phyloP scores from a whole-genome alignment of 176 grass and related monocot genomes.

The Musa schizocarpa region DNA sequence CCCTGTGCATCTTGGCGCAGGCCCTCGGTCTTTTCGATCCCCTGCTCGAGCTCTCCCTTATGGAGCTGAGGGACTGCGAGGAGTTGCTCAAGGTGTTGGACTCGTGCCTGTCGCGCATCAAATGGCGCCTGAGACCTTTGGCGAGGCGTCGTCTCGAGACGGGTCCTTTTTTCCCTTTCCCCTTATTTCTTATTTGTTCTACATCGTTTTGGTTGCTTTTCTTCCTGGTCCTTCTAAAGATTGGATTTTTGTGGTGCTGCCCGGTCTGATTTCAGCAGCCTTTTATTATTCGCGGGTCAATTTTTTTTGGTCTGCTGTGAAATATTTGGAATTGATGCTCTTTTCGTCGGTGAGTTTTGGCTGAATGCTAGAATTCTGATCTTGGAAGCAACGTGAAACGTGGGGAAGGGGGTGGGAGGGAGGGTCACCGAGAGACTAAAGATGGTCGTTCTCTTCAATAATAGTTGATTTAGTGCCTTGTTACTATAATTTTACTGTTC shows the following conservation, averaged over 20 bases:
- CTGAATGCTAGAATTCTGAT: background rate
- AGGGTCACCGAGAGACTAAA: background rate
- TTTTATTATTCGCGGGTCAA: background rate
- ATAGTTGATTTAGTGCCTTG: too few relatives aligned
- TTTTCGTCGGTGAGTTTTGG: background rate
- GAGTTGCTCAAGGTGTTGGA: slow-evolving; percentile 42
- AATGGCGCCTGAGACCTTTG: slow-evolving; percentile 34
- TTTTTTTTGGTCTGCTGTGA: background rate
- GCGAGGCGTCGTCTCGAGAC: slow-evolving; percentile 58
- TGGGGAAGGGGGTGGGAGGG: background rate
- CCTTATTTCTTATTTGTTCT: background rate
- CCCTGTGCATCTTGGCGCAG: too few relatives aligned
- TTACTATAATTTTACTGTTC: too few relatives aligned
- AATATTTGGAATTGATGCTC: too few relatives aligned
- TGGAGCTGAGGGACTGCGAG: slow-evolving; percentile 27
- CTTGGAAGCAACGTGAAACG: background rate
- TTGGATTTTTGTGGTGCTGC: background rate
- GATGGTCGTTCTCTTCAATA: background rate
- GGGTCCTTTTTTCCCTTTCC: slow-evolving; percentile 17
- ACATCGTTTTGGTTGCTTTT: background rate
- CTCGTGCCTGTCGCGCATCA: slow-evolving; percentile 26
- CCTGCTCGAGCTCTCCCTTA: background rate
- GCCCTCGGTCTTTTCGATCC: background rate
- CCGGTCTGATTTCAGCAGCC: background rate
- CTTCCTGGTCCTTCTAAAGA: background rate